A percentile compares a stretch with the other conserved stretches of the same genome.
phyloP scores from a whole-genome alignment of 2,329 filamentous ascomycete genomes.

The Ophiostoma populinum region DNA sequence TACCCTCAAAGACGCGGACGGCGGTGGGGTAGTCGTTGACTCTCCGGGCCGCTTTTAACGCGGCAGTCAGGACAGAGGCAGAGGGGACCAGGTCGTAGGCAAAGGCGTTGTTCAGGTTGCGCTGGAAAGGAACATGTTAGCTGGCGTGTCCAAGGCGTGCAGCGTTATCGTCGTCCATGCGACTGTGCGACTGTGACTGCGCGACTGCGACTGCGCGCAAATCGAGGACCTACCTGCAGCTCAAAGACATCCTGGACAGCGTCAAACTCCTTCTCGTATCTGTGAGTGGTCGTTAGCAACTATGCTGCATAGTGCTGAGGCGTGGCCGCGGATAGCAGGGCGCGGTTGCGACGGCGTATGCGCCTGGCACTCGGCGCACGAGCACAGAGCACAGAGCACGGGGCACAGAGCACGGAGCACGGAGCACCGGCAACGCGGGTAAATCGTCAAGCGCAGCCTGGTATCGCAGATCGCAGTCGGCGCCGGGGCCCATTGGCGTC shows the following conservation, averaged over 20 bases:
- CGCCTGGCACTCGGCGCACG: no score
- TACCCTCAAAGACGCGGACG: slow-evolving; percentile 97
- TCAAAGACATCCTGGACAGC: slow-evolving; percentile 96
- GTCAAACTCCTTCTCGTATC: slow-evolving; percentile 99
- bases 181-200: no score
- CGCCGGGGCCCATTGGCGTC: no score
- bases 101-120: slow-evolving; percentile 98
- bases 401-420: no score
- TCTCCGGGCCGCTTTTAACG: slow-evolving; percentile 80
- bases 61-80: slow-evolving; percentile 74
- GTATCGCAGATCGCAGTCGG: background rate
- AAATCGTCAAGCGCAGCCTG: no score
- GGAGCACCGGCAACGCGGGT: no score
- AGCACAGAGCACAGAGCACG: no score
- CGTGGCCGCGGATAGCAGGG: no score
- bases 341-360: no score
- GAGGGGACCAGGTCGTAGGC: slow-evolving; percentile 99
- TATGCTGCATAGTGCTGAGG: no score
- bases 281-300: slow-evolving; percentile 30
- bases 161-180: no score
- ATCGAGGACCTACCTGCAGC: slow-evolving; percentile 57
- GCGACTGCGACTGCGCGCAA: no score
- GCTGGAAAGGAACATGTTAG: slow-evolving; percentile 23
- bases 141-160: slow-evolving; percentile 1
- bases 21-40: slow-evolving; percentile 98